phyloP scores from a whole-genome alignment of 2,329 filamentous ascomycete genomes.

The Thielaviopsis cerberus region DNA sequence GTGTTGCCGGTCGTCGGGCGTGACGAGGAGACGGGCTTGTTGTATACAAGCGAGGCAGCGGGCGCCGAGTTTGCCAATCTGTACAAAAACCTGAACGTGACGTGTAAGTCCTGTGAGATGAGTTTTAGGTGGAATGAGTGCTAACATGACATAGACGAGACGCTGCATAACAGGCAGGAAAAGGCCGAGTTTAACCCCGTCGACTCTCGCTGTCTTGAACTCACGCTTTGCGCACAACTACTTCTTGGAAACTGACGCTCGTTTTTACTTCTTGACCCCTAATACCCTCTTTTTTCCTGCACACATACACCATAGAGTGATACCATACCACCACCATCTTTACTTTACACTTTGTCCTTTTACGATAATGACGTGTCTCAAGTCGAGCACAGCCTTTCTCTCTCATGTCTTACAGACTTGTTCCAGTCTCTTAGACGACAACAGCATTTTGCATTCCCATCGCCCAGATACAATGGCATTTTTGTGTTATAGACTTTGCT shows the following conservation, averaged over 20 bases:
- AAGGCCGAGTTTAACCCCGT: slow-evolving; percentile 31
- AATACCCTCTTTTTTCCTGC: neutral
- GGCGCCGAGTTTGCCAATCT: slow-evolving; percentile 30
- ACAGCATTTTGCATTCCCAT: neutral
- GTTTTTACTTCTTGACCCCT: neutral
- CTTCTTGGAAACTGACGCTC: slow-evolving; percentile 18
- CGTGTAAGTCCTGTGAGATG: slow-evolving; percentile 29
- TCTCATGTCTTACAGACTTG: too few species aligned
- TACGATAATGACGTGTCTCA: neutral
- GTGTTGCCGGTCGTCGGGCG: slow-evolving; percentile 35
- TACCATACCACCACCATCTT: neutral
- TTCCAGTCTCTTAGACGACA: too few species aligned
- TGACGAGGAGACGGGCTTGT: slow-evolving; percentile 28
- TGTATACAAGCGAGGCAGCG: slow-evolving; percentile 24
- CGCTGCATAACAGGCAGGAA: slow-evolving; percentile 27
- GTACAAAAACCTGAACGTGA: slow-evolving; percentile 37
- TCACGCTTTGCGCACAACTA: slow-evolving; percentile 31
- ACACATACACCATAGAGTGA: neutral
- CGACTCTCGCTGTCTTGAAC: slow-evolving; percentile 31
- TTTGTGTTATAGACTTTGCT: neutral
- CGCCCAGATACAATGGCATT: neutral
- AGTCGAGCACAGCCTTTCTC: too few species aligned
- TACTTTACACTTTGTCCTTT: too few species aligned
- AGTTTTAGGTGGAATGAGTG: too few species aligned
- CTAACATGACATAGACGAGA: slow-evolving; percentile 14